These are phyloP conservation scores for Ophiostoma triangulosporum DNA, from an alignment of 2,329 filamentous ascomycete species.

Conservation along the genomic window DNA sequence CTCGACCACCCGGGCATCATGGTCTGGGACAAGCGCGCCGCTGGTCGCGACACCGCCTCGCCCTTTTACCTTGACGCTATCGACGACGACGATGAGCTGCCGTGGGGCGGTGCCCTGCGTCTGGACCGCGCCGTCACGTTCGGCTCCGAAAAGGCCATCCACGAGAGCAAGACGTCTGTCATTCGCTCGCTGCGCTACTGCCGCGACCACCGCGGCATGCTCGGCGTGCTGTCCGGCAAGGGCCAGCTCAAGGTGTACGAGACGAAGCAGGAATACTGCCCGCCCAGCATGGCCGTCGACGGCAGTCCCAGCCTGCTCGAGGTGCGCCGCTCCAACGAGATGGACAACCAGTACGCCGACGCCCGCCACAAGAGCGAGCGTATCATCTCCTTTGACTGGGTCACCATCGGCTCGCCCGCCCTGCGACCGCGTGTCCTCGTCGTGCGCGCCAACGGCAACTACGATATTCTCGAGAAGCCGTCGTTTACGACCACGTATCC, in stretches of 20 bases:
- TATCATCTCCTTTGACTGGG: conserved; percentile 56
- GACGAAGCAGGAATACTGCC: conserved; percentile 39
- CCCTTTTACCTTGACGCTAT: conserved; percentile 42
- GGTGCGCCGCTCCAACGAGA: conserved; percentile 45
- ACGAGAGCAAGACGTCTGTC: conserved; percentile 44
- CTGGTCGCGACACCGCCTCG: conserved; percentile 37
- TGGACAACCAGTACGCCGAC: conserved; percentile 45
- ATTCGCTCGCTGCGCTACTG: conserved; percentile 51
- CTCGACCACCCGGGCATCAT: conserved; percentile 61
- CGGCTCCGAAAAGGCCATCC: conserved; percentile 34
- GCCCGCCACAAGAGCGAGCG: conserved; percentile 40
- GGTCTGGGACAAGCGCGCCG: conserved; percentile 65
- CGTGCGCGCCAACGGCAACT: conserved; percentile 44
- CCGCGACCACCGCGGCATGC: conserved; percentile 45
- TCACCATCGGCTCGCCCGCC: conserved; percentile 42
- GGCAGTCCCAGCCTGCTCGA: conserved; percentile 45
- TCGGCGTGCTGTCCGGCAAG: conserved; percentile 48
- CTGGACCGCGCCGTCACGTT: conserved; percentile 44
- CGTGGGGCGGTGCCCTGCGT: conserved; percentile 48
- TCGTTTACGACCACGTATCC: conserved; percentile 43
- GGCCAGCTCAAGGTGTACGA: conserved; percentile 50
- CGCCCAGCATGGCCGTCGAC: conserved; percentile 26
- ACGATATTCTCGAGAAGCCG: conserved; percentile 49
- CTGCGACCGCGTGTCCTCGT: conserved; percentile 45
- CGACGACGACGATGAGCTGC: conserved; percentile 45